phyloP scores from a whole-genome alignment of 1,284 basidiomycete species.

The Malassezia slooffiae region DNA sequence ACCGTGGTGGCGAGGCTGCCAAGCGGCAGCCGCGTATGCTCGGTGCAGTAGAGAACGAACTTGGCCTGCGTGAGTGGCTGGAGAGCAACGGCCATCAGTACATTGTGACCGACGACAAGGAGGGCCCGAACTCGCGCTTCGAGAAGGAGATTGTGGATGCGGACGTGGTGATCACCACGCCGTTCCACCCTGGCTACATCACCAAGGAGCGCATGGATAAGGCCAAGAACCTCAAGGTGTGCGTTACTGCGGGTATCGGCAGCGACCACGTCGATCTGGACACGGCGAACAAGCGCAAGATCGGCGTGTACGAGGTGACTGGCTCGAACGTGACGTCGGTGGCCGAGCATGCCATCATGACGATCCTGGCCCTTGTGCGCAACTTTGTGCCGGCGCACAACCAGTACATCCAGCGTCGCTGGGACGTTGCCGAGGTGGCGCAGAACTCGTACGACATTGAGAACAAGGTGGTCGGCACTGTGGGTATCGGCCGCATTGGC shows the following conservation, averaged over 20 bases:
- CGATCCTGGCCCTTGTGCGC: conserved; percentile 70
- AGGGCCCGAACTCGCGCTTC: conserved; percentile 72
- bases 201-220: conserved; percentile 65
- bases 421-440: conserved; percentile 45
- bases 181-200: conserved; percentile 71
- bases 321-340: conserved; percentile 66
- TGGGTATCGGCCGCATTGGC: conserved; percentile 55
- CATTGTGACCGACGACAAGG: conserved; percentile 62
- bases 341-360: conserved; percentile 77
- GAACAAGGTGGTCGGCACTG: conserved; percentile 69
- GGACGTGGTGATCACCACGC: conserved; percentile 61
- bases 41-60: conserved; percentile 74
- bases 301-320: conserved; percentile 65
- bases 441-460: conserved; percentile 64
- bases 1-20: conserved; percentile 61
- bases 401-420: conserved; percentile 23
- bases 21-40: conserved; percentile 69
- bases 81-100: conserved; percentile 64
- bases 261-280: conserved; percentile 78
- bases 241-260: conserved; percentile 85
- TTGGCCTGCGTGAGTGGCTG: conserved; percentile 42
- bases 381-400: conserved; percentile 70
- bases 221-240: conserved; percentile 83
- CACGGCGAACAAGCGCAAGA: conserved; percentile 67
- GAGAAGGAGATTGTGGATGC: conserved; percentile 71